Base-by-base conservation (phyloP, 805 yeast genomes). In the Pichia thaimueangensis region DNA sequence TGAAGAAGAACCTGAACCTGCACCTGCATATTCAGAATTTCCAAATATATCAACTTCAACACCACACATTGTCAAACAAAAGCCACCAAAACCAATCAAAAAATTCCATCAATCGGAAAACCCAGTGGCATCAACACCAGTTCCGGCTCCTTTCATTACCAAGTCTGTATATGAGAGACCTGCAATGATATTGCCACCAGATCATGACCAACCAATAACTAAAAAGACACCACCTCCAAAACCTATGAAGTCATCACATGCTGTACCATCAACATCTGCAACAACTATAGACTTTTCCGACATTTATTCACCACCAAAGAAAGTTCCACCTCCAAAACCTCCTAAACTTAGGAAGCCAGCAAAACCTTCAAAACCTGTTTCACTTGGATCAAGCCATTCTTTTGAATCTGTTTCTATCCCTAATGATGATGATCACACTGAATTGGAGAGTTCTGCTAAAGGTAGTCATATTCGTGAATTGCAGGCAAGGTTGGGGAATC, bases 401-500 rank as follows among this genome's bases (percentile, higher is more conserved):
- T n/a, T n/a, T n/a, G n/a, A n/a, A n/a, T n/a, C n/a, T n/a, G n/a
- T n/a, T n/a, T 12, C 20, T 11, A 17, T 7, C 17, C 7, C 15
- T 11, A 16, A 28, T 6, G 13, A n/a, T n/a, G 39, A 13, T 20
- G 20, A 12, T 16, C 11, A 15, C 20, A n/a, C 15, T 11, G 35
- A n/a, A 12, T 47, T 40, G 13, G 40, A 42, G 32, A 46, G 48
- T 22, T 31, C 46, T 15, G 59, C 59, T 6, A 45, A 30, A 4
- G 63, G 60, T 4, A 37, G 39, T 25, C 63, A 60, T 41, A 59
- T 62, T 32, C 51, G 49, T 43, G 67, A 62, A 28, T 39, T 62
- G 23, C 67, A 62, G 35, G 47, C 53, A 7, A 52, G 47, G 33
- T 39, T 62, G 36, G 50, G 53, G 29, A 55, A 53, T 7, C n/a